Conservation (phyloP, 2,329 filamentous ascomycete genomes). For the Neurospora crassa region DNA sequence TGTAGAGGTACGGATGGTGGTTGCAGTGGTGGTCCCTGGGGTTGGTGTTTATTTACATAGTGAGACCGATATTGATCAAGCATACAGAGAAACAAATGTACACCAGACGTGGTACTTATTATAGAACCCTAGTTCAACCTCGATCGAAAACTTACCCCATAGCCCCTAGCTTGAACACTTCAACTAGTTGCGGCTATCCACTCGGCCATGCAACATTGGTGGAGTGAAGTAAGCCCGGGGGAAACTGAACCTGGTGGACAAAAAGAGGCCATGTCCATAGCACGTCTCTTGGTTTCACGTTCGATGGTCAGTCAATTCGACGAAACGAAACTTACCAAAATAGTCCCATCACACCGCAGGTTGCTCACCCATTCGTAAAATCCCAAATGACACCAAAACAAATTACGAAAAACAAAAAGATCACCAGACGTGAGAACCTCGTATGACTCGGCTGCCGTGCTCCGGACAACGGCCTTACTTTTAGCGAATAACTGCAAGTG, state of each 20-base stretch:
- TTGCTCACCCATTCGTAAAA: background rate
- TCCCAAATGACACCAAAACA: background rate
- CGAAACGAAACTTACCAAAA: background rate
- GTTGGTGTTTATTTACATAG: background rate
- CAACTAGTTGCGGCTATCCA: background rate
- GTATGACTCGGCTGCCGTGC: background rate
- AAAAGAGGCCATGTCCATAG: background rate
- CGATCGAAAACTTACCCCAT: background rate
- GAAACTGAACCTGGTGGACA: background rate
- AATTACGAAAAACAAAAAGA: background rate
- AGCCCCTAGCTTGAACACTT: background rate
- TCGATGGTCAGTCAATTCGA: background rate
- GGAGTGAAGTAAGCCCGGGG: background rate
- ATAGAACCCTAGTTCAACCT: background rate
- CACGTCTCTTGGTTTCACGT: background rate
- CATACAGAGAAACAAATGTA: background rate
- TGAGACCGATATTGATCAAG: background rate
- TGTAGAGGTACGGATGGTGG: background rate
- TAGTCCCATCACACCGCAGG: background rate
- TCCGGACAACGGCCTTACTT: background rate
- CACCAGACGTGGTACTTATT: background rate
- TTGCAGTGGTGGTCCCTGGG: background rate
- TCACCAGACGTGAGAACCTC: background rate
- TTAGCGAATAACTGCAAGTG: background rate
- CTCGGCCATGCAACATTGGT: background rate